Conservation (phyloP, 306 rosid species). For the Vicia faba region DNA sequence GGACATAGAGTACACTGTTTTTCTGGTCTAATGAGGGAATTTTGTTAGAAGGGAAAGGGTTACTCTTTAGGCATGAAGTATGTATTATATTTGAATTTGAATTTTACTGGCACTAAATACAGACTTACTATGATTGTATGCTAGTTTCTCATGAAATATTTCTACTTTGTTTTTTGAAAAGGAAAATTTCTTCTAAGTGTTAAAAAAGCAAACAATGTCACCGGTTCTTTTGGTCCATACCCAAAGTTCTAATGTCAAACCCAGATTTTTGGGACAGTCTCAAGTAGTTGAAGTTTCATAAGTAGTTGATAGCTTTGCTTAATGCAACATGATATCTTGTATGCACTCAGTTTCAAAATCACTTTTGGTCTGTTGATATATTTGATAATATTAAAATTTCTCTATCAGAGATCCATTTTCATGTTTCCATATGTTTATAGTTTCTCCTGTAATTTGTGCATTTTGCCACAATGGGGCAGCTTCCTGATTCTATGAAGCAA, state of each 20-base stretch:
- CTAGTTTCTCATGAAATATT: constrained; percentile 18
- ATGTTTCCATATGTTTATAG: constrained; percentile 21
- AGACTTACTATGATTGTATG: neutral
- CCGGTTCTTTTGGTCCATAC: constrained; percentile 5
- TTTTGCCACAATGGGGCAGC: constrained; percentile 53
- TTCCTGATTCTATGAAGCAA: constrained; percentile 99
- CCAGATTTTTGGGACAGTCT: constrained; percentile 8
- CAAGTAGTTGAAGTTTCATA: constrained; percentile 19
- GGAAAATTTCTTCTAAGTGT: neutral
- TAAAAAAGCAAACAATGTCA: neutral
- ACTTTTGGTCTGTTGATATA: constrained; percentile 18
- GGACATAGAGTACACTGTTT: constrained; percentile 1
- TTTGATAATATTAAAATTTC: constrained; percentile 27
- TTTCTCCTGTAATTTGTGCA: constrained; percentile 24
- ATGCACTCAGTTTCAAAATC: constrained; percentile 12
- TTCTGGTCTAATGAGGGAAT: neutral
- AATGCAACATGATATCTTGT: constrained; percentile 29
- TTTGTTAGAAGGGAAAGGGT: constrained; percentile 22
- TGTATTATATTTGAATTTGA: constrained; percentile 20
- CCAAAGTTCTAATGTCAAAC: constrained; percentile 19
- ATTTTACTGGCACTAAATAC: constrained; percentile 12
- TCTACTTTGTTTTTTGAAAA: constrained; percentile 7
- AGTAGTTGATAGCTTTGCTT: constrained; percentile 10
- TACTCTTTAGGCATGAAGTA: constrained; percentile 22
- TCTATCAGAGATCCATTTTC: constrained; percentile 22